Percentiles rank a stretch among this genome's conserved stretches.
phyloP scores from a whole-genome alignment of 345 rosid genomes.

The Schrenkiella parvula region DNA sequence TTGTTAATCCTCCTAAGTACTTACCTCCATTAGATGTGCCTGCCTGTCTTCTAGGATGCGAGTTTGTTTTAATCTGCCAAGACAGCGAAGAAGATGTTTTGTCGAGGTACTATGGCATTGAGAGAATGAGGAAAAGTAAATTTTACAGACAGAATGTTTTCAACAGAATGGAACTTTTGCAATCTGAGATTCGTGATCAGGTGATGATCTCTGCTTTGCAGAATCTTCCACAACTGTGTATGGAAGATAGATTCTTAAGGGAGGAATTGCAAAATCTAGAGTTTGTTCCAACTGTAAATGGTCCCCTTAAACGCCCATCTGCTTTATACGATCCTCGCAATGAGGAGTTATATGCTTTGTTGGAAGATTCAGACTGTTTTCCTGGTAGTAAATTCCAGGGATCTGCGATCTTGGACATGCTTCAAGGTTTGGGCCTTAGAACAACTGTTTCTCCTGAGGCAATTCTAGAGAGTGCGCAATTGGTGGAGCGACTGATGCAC shows the following conservation, averaged over 20 bases:
- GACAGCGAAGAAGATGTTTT: slow-evolving; percentile 64
- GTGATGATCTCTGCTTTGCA: slow-evolving; percentile 78
- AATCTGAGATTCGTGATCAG: slow-evolving; percentile 66
- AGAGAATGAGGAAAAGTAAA: slow-evolving; percentile 70
- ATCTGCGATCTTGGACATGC: slow-evolving; percentile 71
- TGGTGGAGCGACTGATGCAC: slow-evolving; percentile 65
- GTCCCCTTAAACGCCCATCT: slow-evolving; percentile 58
- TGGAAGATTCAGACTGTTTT: slow-evolving; percentile 75
- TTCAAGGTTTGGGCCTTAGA: slow-evolving; percentile 81
- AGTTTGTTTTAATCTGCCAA: slow-evolving; percentile 55
- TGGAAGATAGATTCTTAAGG: slow-evolving; percentile 65
- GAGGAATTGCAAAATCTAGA: slow-evolving; percentile 69
- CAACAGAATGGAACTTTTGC: slow-evolving; percentile 52
- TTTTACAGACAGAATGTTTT: slow-evolving; percentile 75
- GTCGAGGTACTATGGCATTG: slow-evolving; percentile 59
- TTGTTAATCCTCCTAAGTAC: slow-evolving; percentile 69
- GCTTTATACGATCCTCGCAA: slow-evolving; percentile 82
- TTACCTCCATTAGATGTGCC: slow-evolving; percentile 74
- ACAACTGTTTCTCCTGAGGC: slow-evolving; percentile 78
- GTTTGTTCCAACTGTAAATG: slow-evolving; percentile 72
- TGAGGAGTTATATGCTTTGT: slow-evolving; percentile 76
- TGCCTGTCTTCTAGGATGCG: slow-evolving; percentile 55
- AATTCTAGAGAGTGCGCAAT: slow-evolving; percentile 72
- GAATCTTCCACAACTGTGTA: slow-evolving; percentile 75
- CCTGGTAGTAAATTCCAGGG: slow-evolving; percentile 67